These are phyloP conservation scores for Pseudoturritis turrita DNA, from an alignment of 345 rosid genomes.

Conservation along the genomic window DNA sequence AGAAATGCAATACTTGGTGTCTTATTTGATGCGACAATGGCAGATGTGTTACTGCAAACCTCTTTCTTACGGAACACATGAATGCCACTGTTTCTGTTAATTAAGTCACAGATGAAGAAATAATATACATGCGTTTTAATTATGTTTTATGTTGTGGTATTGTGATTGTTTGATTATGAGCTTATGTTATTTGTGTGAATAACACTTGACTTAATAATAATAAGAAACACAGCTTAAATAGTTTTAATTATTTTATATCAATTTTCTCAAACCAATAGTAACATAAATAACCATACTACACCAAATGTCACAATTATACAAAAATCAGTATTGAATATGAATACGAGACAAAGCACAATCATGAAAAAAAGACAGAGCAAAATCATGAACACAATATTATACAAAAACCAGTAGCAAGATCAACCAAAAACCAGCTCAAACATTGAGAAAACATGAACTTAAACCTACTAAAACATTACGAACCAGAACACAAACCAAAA, in stretches of 20 bases:
- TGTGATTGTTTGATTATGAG: background rate
- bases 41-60: background rate
- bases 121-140: background rate
- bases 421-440: no score
- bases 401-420: no score
- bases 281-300: no score
- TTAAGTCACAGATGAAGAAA: background rate
- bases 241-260: background rate
- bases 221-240: background rate
- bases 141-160: background rate
- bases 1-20: slow-evolving; percentile 17
- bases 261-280: background rate
- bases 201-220: background rate
- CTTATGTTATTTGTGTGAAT: background rate
- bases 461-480: no score
- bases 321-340: no score
- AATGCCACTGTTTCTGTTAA: slow-evolving; percentile 16
- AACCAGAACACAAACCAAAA: no score
- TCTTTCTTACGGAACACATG: background rate
- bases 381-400: no score
- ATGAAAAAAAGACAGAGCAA: no score
- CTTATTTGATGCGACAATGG: background rate
- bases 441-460: no score
- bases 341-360: no score
- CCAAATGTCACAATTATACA: no score